Percentiles rank a stretch among this genome's conserved stretches.
Conservation (phyloP, 2,329 filamentous ascomycete genomes). For the Tolypocladium guangdongense region DNA sequence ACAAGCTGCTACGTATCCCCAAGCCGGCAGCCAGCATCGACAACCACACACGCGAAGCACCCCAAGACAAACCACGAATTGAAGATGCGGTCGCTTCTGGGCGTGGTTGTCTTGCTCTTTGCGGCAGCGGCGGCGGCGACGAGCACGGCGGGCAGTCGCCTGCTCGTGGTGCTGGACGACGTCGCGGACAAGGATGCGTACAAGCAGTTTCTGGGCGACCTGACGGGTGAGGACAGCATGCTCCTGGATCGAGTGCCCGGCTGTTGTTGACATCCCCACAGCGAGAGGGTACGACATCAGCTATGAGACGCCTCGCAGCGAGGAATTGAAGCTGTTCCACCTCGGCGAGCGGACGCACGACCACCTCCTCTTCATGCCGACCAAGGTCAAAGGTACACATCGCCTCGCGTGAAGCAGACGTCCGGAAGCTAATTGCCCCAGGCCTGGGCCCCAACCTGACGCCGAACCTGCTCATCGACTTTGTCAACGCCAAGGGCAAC, state of each 20-base stretch:
- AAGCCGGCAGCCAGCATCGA: background rate
- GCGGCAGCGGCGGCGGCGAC: constrained; percentile 59
- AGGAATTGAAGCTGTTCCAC: constrained; percentile 66
- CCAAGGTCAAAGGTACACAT: constrained; percentile 72
- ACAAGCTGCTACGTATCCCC: constrained; percentile 3
- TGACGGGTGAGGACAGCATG: constrained; percentile 45
- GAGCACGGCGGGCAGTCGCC: constrained; percentile 66
- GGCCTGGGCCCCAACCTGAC: constrained; percentile 82
- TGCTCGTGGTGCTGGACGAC: constrained; percentile 83
- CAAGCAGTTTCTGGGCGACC: constrained; percentile 66
- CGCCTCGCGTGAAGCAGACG: background rate
- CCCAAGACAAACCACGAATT: constrained; percentile 1
- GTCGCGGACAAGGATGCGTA: constrained; percentile 70
- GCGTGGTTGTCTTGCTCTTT: constrained; percentile 57
- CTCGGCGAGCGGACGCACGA: constrained; percentile 85
- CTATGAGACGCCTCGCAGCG: constrained; percentile 75
- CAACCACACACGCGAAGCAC: background rate
- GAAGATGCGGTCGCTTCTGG: constrained; percentile 63
- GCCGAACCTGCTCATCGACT: constrained; percentile 77
- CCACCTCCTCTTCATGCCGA: constrained; percentile 79
- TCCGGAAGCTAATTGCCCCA: constrained; percentile 19
- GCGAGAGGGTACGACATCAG: constrained; percentile 72
- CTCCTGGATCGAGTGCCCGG: background rate
- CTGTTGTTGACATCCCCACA: constrained; percentile 27
- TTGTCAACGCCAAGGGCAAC: constrained; percentile 86